Percentiles rank a stretch among this genome's conserved stretches.
phyloP scores from a whole-genome alignment of 345 rosid species.

The Brassica nigra region DNA sequence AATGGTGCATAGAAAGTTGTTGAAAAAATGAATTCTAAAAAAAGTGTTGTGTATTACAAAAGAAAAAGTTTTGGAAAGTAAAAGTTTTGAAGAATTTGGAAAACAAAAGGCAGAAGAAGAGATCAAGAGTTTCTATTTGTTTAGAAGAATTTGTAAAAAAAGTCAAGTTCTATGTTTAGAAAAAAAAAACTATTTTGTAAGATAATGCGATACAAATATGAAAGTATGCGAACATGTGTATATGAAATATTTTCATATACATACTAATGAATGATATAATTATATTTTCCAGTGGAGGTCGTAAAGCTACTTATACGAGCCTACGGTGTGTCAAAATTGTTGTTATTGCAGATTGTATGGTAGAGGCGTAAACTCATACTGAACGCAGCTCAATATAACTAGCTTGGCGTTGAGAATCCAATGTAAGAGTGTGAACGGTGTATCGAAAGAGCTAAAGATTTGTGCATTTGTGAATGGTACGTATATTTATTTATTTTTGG shows the following conservation, averaged over 20 bases:
- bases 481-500: neutral
- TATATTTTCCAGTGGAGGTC: neutral
- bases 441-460: neutral
- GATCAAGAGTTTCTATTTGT: neutral
- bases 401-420: neutral
- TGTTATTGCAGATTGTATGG: neutral
- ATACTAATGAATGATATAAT: neutral
- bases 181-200: neutral
- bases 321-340: neutral
- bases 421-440: neutral
- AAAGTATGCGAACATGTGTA: neutral
- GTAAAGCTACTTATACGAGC: neutral
- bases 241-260: neutral
- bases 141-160: neutral
- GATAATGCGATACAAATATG: neutral
- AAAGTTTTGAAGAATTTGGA: neutral
- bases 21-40: neutral
- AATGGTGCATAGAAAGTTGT: neutral
- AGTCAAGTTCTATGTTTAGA: neutral
- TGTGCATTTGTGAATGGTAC: neutral
- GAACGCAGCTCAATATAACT: neutral
- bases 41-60: neutral
- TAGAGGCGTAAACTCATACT: neutral
- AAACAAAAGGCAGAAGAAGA: neutral
- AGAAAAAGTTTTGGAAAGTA: neutral